phyloP scores from a whole-genome alignment of 2,329 filamentous ascomycete species.

The Spiromastix sp. region DNA sequence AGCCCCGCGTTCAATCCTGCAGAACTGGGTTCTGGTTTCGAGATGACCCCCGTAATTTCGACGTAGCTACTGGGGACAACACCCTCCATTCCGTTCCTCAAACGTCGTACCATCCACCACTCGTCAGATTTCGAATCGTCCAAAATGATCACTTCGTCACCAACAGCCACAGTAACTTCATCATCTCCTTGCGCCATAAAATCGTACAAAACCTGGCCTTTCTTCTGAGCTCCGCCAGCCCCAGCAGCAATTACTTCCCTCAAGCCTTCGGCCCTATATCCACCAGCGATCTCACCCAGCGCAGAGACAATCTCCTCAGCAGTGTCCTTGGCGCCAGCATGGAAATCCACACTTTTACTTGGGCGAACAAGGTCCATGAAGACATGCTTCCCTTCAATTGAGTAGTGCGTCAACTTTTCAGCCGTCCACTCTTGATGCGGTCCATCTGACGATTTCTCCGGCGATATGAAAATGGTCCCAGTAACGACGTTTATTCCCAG shows the following conservation, averaged over 20 bases:
- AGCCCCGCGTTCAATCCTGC: conserved; percentile 49
- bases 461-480: conserved; percentile 80
- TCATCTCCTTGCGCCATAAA: conserved; percentile 96
- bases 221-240: conserved; percentile 62
- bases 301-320: conserved; percentile 84
- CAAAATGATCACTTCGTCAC: conserved; percentile 81
- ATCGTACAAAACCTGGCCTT: conserved; percentile 81
- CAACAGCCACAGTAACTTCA: conserved; percentile 82
- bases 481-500: conserved; percentile 86
- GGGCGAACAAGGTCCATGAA: conserved; percentile 88
- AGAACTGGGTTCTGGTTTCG: conserved; percentile 40
- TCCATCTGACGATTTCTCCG: conserved; percentile 72
- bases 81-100: conserved; percentile 89
- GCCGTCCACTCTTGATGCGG: conserved; percentile 87
- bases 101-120: conserved; percentile 90
- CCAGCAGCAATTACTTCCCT: conserved; percentile 78
- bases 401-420: conserved; percentile 94
- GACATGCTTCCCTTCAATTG: conserved; percentile 93
- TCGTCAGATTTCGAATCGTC: conserved; percentile 91
- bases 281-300: conserved; percentile 81
- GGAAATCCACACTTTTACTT: conserved; percentile 92
- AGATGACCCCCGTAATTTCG: conserved; percentile 64
- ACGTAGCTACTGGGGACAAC: conserved; percentile 96
- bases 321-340: conserved; percentile 93
- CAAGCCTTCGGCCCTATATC: conserved; percentile 67